Base-by-base conservation (phyloP, 1,284 basidiomycete genomes). In the Meripilus lineatus region DNA sequence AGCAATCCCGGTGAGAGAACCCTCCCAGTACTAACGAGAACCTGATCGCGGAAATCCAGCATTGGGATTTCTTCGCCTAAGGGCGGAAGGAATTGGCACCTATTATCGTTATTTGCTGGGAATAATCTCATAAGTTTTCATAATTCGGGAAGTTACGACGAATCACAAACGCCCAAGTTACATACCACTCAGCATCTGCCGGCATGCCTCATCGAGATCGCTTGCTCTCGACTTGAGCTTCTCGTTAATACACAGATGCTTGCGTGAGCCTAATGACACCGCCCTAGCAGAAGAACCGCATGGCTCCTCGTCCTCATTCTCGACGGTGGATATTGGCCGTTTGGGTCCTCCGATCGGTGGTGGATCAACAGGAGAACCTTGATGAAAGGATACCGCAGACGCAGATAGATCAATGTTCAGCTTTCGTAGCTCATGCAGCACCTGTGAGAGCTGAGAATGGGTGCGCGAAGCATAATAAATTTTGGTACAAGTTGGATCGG, bases 401-500 rank as follows among this genome's bases (percentile, higher is more conserved):
- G 55, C 53, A 2, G 49, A 47, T 10, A 57, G 54, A n/a, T 40
- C 49, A 32, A 78, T 71, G 7, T 71, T 72, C 3, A 91, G 80
- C 57, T 85, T 90, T 30, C 74, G 75, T 6, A 98, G 71, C 63
- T 99, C 96, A 4, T 86, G 81, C 10, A 95, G 74, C 11, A 98
- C 79, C 61, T 99, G 95, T 1, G 91, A 77, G 2, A 99, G 78
- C 59, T 99, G 95, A 2, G 91, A 93, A 64, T 99, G 95, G 0
- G 95, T 99, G 23, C 96, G 76, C 0, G 94, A 97, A 0, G 93
- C 89, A 61, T 94, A 97, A 61, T 86, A 94, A 44, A 99, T 84
- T 63, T 89, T 89, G 24, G 81, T 83, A 54, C 82, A 87, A 2
- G 73, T 71, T n/a, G 73, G 71, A 49, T 80, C 81, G 38, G 68